Evolutionary conservation across 257 asterid genomes (phyloP).

Genomic region (Verbena officinalis): DNA sequence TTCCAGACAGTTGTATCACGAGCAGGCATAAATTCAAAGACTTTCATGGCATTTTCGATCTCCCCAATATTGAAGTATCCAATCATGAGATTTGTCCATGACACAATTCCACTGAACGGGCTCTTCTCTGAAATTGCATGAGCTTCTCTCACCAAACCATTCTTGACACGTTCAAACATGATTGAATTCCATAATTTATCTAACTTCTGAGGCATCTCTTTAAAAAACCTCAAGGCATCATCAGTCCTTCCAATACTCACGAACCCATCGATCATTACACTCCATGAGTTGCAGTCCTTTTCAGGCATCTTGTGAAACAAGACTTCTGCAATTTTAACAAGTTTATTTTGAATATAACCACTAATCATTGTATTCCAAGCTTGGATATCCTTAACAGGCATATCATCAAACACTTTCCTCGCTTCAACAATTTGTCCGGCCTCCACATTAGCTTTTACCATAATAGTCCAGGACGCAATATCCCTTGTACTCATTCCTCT

Average conservation of each 20-base stretch:
- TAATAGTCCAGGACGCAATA: slow-evolving; percentile 64
- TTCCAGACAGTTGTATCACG: slow-evolving; percentile 61
- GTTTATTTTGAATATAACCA: slow-evolving; percentile 46
- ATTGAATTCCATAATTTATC: slow-evolving; percentile 53
- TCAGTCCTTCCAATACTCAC: slow-evolving; percentile 38
- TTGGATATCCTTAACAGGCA: slow-evolving; percentile 57
- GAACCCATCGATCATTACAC: slow-evolving; percentile 45
- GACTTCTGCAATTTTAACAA: slow-evolving; percentile 48
- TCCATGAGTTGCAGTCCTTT: slow-evolving; percentile 55
- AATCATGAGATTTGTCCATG: slow-evolving; percentile 62
- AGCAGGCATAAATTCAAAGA: slow-evolving; percentile 43
- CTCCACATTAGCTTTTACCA: slow-evolving; percentile 55
- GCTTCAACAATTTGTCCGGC: slow-evolving; percentile 52
- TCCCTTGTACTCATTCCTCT: slow-evolving; percentile 45
- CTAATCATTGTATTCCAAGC: slow-evolving; percentile 63
- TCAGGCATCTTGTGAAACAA: slow-evolving; percentile 72
- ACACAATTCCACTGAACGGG: slow-evolving; percentile 40
- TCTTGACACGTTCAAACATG: slow-evolving; percentile 46
- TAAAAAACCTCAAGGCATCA: slow-evolving; percentile 54
- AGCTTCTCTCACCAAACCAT: slow-evolving; percentile 51
- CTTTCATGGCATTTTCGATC: slow-evolving; percentile 39
- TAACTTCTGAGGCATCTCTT: slow-evolving; percentile 50
- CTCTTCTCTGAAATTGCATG: slow-evolving; percentile 52
- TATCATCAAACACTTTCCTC: slow-evolving; percentile 49
- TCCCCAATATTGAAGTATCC: slow-evolving; percentile 58